A percentile compares a stretch with the other conserved stretches of the same genome.
Evolutionary conservation across 2,329 filamentous ascomycete genomes (phyloP).

Genomic region (Amylocarpus encephaloides): DNA sequence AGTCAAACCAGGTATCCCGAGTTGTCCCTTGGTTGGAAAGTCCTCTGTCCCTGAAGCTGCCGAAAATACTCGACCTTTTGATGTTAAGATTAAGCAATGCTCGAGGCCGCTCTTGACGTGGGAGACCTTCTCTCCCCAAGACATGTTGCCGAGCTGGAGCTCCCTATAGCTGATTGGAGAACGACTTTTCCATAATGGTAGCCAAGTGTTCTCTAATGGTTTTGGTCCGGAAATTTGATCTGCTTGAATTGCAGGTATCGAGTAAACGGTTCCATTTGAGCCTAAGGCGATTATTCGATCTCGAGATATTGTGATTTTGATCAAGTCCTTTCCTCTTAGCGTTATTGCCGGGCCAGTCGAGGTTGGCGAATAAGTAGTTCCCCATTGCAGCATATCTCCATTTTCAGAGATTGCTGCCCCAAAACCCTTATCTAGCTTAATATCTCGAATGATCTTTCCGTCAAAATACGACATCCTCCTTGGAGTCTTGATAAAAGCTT

Average conservation of each 20-base stretch:
- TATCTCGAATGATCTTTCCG: constrained; percentile 72
- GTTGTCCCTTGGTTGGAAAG: constrained; percentile 77
- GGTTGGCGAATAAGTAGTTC: constrained; percentile 63
- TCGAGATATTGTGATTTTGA: constrained; percentile 67
- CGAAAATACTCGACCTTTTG: constrained; percentile 78
- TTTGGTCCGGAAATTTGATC: constrained; percentile 65
- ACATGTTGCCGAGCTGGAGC: constrained; percentile 58
- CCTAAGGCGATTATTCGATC: constrained; percentile 80
- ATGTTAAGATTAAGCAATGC: constrained; percentile 81
- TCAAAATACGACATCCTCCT: constrained; percentile 77
- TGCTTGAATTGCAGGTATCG: constrained; percentile 66
- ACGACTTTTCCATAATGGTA: constrained; percentile 62
- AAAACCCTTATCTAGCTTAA: constrained; percentile 77
- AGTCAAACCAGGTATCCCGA: constrained; percentile 76
- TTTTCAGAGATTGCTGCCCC: constrained; percentile 82
- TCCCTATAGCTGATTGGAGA: constrained; percentile 64
- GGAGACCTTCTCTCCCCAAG: constrained; percentile 65
- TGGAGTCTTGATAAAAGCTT: constrained; percentile 72
- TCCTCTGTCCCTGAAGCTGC: constrained; percentile 72
- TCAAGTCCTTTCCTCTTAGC: constrained; percentile 72
- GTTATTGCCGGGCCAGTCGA: constrained; percentile 61
- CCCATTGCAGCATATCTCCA: constrained; percentile 91
- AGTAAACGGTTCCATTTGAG: constrained; percentile 72
- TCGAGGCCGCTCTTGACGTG: constrained; percentile 75
- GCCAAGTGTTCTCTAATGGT: constrained; percentile 57